Conservation (phyloP, 495 filamentous ascomycete species). For the Podospora conica region DNA sequence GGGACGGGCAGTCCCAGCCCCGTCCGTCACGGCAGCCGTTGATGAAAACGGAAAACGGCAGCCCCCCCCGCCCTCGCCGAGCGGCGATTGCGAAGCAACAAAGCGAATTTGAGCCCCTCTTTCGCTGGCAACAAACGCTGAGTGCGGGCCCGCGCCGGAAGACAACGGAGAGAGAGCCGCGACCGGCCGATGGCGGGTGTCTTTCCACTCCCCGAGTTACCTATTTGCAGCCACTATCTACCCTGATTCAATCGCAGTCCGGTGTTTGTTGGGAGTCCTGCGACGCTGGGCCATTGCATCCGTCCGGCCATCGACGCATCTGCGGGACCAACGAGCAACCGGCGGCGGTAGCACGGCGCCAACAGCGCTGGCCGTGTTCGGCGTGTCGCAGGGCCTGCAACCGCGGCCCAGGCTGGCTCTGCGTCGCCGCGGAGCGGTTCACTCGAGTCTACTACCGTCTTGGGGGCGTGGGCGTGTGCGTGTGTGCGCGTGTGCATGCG, state of each 20-base stretch:
- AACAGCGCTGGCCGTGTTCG: constrained; percentile 9
- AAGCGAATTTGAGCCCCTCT: no score
- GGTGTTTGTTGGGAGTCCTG: no score
- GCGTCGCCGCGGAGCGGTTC: constrained; percentile 8
- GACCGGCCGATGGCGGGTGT: not conserved
- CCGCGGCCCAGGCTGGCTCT: not conserved
- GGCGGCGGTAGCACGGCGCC: constrained; percentile 2
- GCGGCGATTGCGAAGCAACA: not conserved
- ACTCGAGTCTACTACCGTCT: constrained; percentile 10
- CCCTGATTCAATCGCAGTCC: not conserved
- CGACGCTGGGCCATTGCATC: not conserved
- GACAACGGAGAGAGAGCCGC: not conserved
- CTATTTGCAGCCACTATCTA: no score
- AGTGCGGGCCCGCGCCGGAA: constrained; percentile 7
- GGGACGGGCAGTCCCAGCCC: not conserved
- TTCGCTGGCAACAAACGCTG: constrained; percentile 8
- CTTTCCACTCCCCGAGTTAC: no score
- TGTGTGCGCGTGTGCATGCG: constrained; percentile 14
- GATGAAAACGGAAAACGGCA: not conserved
- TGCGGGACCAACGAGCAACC: not conserved
- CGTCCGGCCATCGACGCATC: not conserved
- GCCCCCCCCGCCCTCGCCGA: not conserved
- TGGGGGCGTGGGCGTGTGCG: constrained; percentile 9
- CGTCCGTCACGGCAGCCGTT: not conserved
- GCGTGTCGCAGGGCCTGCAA: constrained; percentile 1